Evolutionary conservation across 2,329 filamentous ascomycete species (phyloP).

Genomic region (Botrytis fragariae): DNA sequence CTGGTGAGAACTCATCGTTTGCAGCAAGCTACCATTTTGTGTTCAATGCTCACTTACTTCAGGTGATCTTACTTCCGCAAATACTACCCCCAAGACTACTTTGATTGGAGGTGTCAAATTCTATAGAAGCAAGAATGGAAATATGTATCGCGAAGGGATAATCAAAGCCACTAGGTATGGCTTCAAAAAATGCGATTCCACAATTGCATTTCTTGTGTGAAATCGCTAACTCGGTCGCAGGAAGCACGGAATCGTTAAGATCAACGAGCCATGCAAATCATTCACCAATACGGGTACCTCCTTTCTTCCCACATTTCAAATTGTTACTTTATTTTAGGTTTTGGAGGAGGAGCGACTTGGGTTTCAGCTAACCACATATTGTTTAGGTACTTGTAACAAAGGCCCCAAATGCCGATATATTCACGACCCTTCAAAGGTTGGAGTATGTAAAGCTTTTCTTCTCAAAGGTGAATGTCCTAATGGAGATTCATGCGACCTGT

Average conservation of each 20-base stretch:
- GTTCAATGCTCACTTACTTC: conserved; percentile 37
- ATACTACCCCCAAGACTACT: conserved; percentile 71
- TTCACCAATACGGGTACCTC: conserved; percentile 67
- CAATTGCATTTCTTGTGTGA: conserved; percentile 32
- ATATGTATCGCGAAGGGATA: conserved; percentile 74
- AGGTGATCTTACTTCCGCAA: conserved; percentile 60
- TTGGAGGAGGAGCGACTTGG: conserved; percentile 28
- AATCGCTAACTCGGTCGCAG: conserved; percentile 35
- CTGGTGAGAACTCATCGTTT: conserved; percentile 52
- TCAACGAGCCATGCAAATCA: conserved; percentile 69
- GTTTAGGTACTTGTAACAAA: conserved; percentile 77
- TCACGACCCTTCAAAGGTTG: conserved; percentile 83
- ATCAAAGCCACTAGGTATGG: conserved; percentile 75
- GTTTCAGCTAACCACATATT: conserved; percentile 36
- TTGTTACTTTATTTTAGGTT: conserved; percentile 26
- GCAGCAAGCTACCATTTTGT: conserved; percentile 16
- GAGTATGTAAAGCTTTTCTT: conserved; percentile 85
- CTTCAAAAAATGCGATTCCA: conserved; percentile 18
- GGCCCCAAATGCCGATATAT: conserved; percentile 76
- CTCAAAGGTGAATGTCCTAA: conserved; percentile 73
- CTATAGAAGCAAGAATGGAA: conserved; percentile 82
- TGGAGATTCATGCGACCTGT: conserved; percentile 82
- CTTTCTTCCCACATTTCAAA: conserved; percentile 36
- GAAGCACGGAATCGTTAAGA: conserved; percentile 54
- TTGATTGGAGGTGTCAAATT: conserved; percentile 76